Conservation (phyloP, 2,329 filamentous ascomycete genomes). For the Cercospora zeae-maydis region DNA sequence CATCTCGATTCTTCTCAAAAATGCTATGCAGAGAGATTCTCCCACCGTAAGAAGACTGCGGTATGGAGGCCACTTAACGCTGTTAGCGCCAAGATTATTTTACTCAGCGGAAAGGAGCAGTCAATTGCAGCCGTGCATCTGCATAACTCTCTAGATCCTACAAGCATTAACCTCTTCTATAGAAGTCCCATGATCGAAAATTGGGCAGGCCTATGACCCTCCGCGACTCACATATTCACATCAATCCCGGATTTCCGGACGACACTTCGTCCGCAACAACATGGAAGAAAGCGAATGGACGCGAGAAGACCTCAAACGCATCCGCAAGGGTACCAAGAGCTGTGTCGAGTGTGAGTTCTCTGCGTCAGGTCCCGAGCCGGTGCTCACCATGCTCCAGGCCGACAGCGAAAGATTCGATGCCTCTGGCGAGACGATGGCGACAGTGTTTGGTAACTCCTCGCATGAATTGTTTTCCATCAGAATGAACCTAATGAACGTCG, state of each 20-base stretch:
- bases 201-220: too few relatives aligned
- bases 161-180: too few relatives aligned
- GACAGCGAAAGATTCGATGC: constrained; percentile 35
- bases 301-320: constrained; percentile 16
- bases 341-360: constrained; percentile 32
- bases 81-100: too few relatives aligned
- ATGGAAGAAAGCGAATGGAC: background rate
- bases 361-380: background rate
- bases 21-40: too few relatives aligned
- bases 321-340: constrained; percentile 34
- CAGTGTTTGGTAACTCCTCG: constrained; percentile 21
- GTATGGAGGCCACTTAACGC: too few relatives aligned
- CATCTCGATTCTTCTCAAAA: too few relatives aligned
- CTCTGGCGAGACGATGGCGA: constrained; percentile 26
- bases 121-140: too few relatives aligned
- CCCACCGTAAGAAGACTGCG: too few relatives aligned
- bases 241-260: background rate
- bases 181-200: too few relatives aligned
- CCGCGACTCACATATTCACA: too few relatives aligned
- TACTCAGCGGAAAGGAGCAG: too few relatives aligned
- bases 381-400: constrained; percentile 21
- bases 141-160: too few relatives aligned
- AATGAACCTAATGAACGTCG: background rate
- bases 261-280: background rate
- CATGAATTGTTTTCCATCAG: background rate